Percentiles rank a stretch among this genome's conserved stretches.
These are phyloP conservation scores for Pseudopyrenochaeta lycopersici DNA, from an alignment of 2,329 filamentous ascomycete species.

Conservation along the genomic window DNA sequence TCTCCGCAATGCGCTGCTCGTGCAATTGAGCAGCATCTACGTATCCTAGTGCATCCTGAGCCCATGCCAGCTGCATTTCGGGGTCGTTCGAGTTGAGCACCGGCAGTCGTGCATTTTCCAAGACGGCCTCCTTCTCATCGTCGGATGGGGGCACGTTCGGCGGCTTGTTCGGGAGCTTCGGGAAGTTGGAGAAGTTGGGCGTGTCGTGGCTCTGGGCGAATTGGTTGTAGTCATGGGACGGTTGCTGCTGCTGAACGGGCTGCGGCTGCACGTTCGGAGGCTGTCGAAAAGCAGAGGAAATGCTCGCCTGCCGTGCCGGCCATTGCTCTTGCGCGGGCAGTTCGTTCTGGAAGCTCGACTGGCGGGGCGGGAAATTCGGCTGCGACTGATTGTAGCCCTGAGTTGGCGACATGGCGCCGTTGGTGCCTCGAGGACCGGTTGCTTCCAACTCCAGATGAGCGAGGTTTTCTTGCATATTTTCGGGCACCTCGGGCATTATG, in stretches of 20 bases:
- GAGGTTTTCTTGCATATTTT: conserved; percentile 95
- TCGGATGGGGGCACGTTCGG: conserved; percentile 93
- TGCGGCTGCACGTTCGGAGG: conserved; percentile 47
- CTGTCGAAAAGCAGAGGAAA: conserved; percentile 48
- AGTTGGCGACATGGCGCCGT: conserved; percentile 40
- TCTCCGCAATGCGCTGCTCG: conserved; percentile 70
- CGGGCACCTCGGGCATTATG: conserved; percentile 93
- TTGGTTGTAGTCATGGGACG: conserved; percentile 50
- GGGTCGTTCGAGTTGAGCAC: conserved; percentile 95
- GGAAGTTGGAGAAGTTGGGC: conserved; percentile 91
- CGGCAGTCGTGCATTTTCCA: conserved; percentile 83
- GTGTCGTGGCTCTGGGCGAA: conserved; percentile 58
- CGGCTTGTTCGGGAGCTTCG: conserved; percentile 78
- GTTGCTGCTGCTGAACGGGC: conserved; percentile 32
- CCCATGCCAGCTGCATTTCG: conserved; percentile 96
- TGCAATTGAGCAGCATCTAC: conserved; percentile 85
- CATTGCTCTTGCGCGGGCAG: conserved; percentile 34
- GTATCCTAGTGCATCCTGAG: conserved; percentile 88
- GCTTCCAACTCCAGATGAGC: conserved; percentile 89
- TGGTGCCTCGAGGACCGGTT: conserved; percentile 53
- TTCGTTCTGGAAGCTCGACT: conserved; percentile 41
- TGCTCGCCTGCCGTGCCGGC: conserved; percentile 45
- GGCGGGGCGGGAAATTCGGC: conserved; percentile 40
- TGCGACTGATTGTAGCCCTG: conserved; percentile 39
- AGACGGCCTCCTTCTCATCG: conserved; percentile 88